Evolutionary conservation across 1,139 yeast genomes (phyloP).

Genomic region (Tardiomyces blankii): DNA sequence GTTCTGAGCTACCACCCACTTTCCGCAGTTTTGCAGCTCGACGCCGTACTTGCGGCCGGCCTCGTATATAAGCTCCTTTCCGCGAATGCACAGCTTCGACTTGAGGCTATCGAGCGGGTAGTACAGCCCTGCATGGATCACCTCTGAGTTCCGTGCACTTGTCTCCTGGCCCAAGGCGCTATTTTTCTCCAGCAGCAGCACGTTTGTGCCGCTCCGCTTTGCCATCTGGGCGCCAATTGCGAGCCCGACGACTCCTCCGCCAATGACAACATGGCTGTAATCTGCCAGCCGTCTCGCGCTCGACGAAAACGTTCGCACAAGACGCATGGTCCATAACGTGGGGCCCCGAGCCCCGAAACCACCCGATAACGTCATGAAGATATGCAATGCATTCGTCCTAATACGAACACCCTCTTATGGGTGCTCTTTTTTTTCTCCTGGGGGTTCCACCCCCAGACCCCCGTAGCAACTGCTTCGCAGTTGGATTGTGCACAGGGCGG

Average conservation of each 20-base stretch:
- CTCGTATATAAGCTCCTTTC: constrained; percentile 56
- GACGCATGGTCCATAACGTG: no score
- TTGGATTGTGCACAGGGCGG: no score
- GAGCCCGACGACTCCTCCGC: constrained; percentile 84
- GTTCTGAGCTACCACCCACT: constrained; percentile 80
- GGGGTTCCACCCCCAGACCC: no score
- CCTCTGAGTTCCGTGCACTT: constrained; percentile 81
- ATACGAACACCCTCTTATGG: no score
- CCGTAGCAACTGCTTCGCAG: no score
- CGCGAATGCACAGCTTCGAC: constrained; percentile 59
- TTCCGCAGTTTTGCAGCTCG: constrained; percentile 57
- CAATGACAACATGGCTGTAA: constrained; percentile 71
- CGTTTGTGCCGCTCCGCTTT: constrained; percentile 35
- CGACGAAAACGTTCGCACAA: background rate
- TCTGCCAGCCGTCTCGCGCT: constrained; percentile 25
- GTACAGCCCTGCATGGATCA: constrained; percentile 83
- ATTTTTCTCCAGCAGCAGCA: constrained; percentile 62
- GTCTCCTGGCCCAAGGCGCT: constrained; percentile 63
- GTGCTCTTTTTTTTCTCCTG: no score
- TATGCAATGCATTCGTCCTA: no score
- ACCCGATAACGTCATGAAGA: no score
- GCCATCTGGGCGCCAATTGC: constrained; percentile 67
- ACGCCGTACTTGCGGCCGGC: constrained; percentile 42
- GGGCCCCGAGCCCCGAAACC: no score
- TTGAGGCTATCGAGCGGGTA: constrained; percentile 62